These are phyloP conservation scores for Tympanopsis confertula DNA, from an alignment of 2,329 filamentous ascomycete genomes.

Conservation along the genomic window DNA sequence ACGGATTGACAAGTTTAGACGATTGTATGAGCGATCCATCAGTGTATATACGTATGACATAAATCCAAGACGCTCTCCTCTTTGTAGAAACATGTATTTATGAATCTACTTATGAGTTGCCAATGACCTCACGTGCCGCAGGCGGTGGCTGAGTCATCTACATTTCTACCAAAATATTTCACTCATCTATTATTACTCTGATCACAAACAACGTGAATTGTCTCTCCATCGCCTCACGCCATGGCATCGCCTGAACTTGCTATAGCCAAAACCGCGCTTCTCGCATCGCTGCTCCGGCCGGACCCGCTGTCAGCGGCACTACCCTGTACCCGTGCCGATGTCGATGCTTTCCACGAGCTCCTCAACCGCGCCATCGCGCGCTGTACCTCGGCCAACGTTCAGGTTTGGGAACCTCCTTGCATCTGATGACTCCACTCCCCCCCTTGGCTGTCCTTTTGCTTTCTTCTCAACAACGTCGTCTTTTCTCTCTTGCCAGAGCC, in stretches of 20 bases:
- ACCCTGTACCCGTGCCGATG: conserved; percentile 55
- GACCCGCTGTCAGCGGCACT: conserved; percentile 41
- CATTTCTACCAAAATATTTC: too few relatives aligned
- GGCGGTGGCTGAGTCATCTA: too few relatives aligned
- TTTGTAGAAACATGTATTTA: too few relatives aligned
- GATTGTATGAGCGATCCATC: too few relatives aligned
- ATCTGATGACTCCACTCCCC: conserved; percentile 11
- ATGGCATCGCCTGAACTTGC: conserved; percentile 63
- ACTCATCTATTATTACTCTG: too few relatives aligned
- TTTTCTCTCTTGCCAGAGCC: conserved; percentile 5
- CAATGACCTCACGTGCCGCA: too few relatives aligned
- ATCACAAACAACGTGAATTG: too few relatives aligned
- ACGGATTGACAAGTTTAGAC: too few relatives aligned
- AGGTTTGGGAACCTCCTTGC: conserved; percentile 59
- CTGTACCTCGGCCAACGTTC: conserved; percentile 73
- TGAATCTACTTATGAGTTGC: too few relatives aligned
- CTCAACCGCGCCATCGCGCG: conserved; percentile 54
- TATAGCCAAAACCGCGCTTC: conserved; percentile 70
- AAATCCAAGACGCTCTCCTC: too few relatives aligned
- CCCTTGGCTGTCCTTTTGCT: conserved; percentile 5
- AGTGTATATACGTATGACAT: too few relatives aligned
- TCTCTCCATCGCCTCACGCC: too few relatives aligned
- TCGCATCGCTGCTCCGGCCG: conserved; percentile 60
- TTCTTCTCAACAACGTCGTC: conserved; percentile 7
- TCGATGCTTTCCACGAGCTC: conserved; percentile 56